These are phyloP conservation scores for Wickerhamomyces chambardii DNA, from an alignment of 805 yeast genomes.

Conservation along the genomic window DNA sequence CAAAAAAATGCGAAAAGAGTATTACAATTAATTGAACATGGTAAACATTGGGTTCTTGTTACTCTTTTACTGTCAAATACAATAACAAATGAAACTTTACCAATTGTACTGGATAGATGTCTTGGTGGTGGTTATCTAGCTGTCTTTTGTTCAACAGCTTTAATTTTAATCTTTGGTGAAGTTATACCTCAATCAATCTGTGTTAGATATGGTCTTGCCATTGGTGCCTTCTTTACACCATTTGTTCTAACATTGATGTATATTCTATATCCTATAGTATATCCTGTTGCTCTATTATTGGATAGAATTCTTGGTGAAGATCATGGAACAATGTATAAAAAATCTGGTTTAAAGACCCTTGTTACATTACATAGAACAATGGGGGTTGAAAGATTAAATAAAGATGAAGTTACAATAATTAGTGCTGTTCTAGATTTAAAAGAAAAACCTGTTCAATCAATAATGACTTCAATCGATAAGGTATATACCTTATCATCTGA, in stretches of 20 bases:
- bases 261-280: constrained; percentile 83
- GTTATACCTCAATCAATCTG: constrained; percentile 92
- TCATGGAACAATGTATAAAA: constrained; percentile 91
- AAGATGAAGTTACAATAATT: constrained; percentile 94
- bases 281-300: constrained; percentile 76
- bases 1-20: constrained; percentile 65
- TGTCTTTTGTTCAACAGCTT: constrained; percentile 84
- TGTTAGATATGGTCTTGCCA: constrained; percentile 85
- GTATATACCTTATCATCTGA: constrained; percentile 87
- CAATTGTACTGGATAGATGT: constrained; percentile 86
- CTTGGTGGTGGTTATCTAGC: constrained; percentile 98
- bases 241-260: constrained; percentile 84
- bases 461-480: constrained; percentile 92
- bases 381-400: constrained; percentile 90
- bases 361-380: constrained; percentile 89
- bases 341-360: constrained; percentile 85
- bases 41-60: constrained; percentile 95
- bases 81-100: constrained; percentile 89
- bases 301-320: constrained; percentile 87
- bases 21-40: constrained; percentile 59
- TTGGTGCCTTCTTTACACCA: constrained; percentile 87
- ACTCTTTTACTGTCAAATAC: constrained; percentile 81
- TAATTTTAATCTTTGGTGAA: constrained; percentile 93
- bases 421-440: constrained; percentile 90
- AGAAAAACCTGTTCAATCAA: constrained; percentile 76